These are phyloP conservation scores for Paraleonurus japonicus DNA, from an alignment of 257 asterid species.

Conservation along the genomic window DNA sequence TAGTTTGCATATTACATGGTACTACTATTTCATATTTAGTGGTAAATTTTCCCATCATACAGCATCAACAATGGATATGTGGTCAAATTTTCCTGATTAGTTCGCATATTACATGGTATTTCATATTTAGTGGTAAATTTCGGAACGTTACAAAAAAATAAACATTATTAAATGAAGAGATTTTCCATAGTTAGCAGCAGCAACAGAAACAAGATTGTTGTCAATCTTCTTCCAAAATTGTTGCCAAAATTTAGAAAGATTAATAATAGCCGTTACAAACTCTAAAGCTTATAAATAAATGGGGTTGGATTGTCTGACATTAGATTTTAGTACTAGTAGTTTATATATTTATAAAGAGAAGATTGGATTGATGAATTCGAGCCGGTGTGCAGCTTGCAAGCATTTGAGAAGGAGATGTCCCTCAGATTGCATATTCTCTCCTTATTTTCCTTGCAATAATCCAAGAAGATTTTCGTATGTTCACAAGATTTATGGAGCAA, in stretches of 20 bases:
- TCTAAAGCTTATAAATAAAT: no score
- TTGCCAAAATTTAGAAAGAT: no score
- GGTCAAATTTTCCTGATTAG: background rate
- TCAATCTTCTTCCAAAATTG: no score
- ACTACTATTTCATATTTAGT: slow-evolving; percentile 7
- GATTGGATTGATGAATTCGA: slow-evolving; percentile 51
- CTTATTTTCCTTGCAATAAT: slow-evolving; percentile 65
- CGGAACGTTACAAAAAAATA: background rate
- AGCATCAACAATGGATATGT: background rate
- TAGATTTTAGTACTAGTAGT: background rate
- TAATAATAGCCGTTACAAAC: no score
- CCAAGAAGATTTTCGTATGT: slow-evolving; percentile 58
- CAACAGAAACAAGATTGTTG: no score
- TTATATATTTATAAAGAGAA: no score
- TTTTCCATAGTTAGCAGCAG: no score
- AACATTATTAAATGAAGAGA: no score
- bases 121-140: background rate
- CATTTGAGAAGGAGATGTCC: slow-evolving; percentile 66
- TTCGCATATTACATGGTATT: background rate
- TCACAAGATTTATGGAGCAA: slow-evolving; percentile 74
- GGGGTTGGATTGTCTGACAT: background rate
- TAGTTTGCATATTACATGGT: background rate
- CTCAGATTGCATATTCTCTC: slow-evolving; percentile 64
- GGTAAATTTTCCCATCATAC: no score
- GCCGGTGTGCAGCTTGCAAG: slow-evolving; percentile 81